Conservation (phyloP, 192 early-diverging fungal genomes). For the Endogone sp. region DNA sequence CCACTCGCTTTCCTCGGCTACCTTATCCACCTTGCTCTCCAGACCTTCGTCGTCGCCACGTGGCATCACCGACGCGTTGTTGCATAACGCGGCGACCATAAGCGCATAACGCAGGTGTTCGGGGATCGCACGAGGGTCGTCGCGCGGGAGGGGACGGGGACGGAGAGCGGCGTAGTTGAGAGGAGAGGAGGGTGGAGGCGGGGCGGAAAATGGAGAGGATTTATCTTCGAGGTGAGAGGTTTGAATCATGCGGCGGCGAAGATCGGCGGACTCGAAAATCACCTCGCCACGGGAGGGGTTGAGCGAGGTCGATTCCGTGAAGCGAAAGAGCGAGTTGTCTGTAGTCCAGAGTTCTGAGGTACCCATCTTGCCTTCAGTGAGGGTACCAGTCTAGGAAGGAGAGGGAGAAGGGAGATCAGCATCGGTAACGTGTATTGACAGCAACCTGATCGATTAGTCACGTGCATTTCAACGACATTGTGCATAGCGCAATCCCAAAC, state of each 20-base stretch:
- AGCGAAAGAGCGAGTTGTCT: constrained; percentile 60
- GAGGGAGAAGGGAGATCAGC: too few species aligned
- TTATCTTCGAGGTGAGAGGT: constrained; percentile 19
- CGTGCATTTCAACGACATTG: too few species aligned
- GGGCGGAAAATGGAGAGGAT: constrained; percentile 33
- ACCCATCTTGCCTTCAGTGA: constrained; percentile 99
- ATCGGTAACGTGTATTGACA: too few species aligned
- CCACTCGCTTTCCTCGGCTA: constrained; percentile 38
- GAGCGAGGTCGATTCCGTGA: constrained; percentile 56
- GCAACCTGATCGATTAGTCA: too few species aligned
- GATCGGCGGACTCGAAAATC: constrained; percentile 17
- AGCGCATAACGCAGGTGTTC: constrained; percentile 53
- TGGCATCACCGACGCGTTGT: constrained; percentile 69
- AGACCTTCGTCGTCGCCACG: not conserved
- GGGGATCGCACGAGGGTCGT: constrained; percentile 21
- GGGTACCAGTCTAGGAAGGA: constrained; percentile 57
- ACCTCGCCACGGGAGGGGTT: constrained; percentile 46
- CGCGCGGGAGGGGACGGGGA: constrained; percentile 39
- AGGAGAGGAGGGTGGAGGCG: not conserved
- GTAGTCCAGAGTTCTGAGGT: constrained; percentile 78
- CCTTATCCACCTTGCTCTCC: not conserved
- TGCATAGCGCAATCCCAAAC: too few species aligned
- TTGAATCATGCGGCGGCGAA: constrained; percentile 26
- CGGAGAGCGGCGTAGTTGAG: constrained; percentile 10
- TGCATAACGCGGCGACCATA: constrained; percentile 81